A percentile compares a stretch with the other conserved stretches of the same genome.
Conservation (phyloP, 1,284 basidiomycete species). For the Albatrellus sp. region DNA sequence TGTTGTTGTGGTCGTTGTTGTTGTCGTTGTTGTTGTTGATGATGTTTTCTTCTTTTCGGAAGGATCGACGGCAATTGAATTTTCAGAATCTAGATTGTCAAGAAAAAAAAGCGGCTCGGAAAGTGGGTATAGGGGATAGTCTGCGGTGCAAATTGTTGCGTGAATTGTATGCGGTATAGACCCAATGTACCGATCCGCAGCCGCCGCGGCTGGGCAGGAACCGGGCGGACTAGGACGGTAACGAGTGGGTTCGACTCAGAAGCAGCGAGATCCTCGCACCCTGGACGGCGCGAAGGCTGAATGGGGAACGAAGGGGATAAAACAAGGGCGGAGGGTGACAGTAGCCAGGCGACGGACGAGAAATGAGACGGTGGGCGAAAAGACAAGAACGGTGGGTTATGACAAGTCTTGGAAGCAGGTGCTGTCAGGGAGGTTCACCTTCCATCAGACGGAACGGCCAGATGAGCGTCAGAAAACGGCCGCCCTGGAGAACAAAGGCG, state of each 20-base stretch:
- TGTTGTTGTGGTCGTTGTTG: not conserved
- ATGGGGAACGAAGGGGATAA: constrained; percentile 14
- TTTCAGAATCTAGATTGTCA: constrained; percentile 7
- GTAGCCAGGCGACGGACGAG: constrained; percentile 12
- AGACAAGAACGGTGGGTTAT: constrained; percentile 10
- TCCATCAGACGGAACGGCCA: not conserved
- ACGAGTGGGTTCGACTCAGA: constrained; percentile 39
- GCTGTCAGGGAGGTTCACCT: constrained; percentile 75
- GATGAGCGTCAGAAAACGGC: not conserved
- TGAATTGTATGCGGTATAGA: constrained; percentile 13
- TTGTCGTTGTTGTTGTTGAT: not conserved
- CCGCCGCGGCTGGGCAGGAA: constrained; percentile 47
- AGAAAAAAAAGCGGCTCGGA: not conserved
- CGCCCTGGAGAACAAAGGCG: constrained; percentile 12
- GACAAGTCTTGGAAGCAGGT: constrained; percentile 15
- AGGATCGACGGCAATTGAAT: not conserved
- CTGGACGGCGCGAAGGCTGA: constrained; percentile 47
- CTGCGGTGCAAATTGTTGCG: constrained; percentile 10
- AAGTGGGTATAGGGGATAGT: constrained; percentile 2
- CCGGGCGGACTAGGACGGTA: constrained; percentile 61
- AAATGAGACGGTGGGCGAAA: constrained; percentile 10
- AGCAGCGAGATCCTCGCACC: constrained; percentile 52
- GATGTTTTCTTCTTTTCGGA: too few species aligned
- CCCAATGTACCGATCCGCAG: constrained; percentile 37
- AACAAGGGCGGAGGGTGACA: constrained; percentile 10